Conservation (phyloP, 2,329 filamentous ascomycete species). For the Helotiales sp. region DNA sequence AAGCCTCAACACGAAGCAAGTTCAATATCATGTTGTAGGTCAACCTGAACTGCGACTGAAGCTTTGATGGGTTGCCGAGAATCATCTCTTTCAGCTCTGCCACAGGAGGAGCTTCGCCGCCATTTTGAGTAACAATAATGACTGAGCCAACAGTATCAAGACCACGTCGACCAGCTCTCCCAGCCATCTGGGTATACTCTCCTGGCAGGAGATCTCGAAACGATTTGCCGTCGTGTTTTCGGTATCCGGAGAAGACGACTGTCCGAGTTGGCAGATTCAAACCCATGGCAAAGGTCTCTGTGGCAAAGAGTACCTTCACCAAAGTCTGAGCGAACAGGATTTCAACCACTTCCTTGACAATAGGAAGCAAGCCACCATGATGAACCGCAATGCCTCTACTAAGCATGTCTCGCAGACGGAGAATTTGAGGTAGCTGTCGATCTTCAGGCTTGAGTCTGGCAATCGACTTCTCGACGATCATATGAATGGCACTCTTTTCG, state of each 20-base stretch:
- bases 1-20: conserved; percentile 86
- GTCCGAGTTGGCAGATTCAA: conserved; percentile 93
- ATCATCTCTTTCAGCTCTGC: conserved; percentile 89
- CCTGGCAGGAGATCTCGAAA: conserved; percentile 91
- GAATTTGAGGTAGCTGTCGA: conserved; percentile 85
- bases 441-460: conserved; percentile 90
- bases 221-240: conserved; percentile 90
- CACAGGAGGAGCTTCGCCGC: conserved; percentile 85
- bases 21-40: conserved; percentile 99
- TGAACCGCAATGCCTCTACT: conserved; percentile 91
- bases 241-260: conserved; percentile 94
- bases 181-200: conserved; percentile 99
- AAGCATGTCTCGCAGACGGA: conserved; percentile 81
- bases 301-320: conserved; percentile 96
- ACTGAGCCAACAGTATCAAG: conserved; percentile 91
- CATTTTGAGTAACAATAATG: conserved; percentile 81
- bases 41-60: conserved; percentile 91
- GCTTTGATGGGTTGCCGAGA: conserved; percentile 89
- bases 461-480: conserved; percentile 95
- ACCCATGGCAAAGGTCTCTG: conserved; percentile 98
- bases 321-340: conserved; percentile 93
- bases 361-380: conserved; percentile 89
- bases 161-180: conserved; percentile 87
- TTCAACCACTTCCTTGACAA: conserved; percentile 97
- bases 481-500: conserved; percentile 96